Evolutionary conservation across 768 basidiomycete genomes (phyloP).

Genomic region (Auricularia auricula-judae): DNA sequence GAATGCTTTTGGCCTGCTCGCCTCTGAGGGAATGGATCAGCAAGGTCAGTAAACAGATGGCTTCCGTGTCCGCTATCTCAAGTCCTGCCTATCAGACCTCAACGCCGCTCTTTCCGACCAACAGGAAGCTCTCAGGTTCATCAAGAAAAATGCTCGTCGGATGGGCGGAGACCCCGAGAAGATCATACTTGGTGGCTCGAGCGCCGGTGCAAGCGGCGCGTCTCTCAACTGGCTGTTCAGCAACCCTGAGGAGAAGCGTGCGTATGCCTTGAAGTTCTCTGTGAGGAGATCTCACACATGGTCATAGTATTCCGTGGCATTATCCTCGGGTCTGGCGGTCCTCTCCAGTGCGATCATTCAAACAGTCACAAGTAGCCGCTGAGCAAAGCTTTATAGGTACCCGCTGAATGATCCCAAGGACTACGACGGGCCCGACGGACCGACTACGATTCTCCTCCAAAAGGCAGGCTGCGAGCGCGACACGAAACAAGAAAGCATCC

Average conservation of each 20-base stretch:
- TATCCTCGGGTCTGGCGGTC: background rate
- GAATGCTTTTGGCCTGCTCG: background rate
- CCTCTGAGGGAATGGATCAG: background rate
- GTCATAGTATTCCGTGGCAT: background rate
- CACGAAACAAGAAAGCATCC: background rate
- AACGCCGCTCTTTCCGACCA: slow-evolving; percentile 40
- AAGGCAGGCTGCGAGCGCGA: background rate
- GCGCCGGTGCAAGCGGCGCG: slow-evolving; percentile 35
- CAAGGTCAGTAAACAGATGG: background rate
- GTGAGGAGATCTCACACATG: background rate
- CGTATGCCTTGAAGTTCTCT: background rate
- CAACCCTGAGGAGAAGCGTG: background rate
- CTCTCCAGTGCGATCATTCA: background rate
- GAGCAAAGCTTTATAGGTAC: background rate
- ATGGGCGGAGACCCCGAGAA: slow-evolving; percentile 19
- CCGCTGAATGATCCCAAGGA: background rate
- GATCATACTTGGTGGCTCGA: slow-evolving; percentile 39
- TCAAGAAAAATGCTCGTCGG: slow-evolving; percentile 18
- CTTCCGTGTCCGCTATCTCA: no score
- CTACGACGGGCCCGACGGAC: background rate
- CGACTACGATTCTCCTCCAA: background rate
- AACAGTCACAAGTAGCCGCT: no score
- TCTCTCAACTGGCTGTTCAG: background rate
- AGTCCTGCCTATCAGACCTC: slow-evolving; percentile 18
- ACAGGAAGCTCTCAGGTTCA: slow-evolving; percentile 16